Base-by-base conservation (phyloP, 208 protist genomes). In the Zelonia costaricensis region DNA sequence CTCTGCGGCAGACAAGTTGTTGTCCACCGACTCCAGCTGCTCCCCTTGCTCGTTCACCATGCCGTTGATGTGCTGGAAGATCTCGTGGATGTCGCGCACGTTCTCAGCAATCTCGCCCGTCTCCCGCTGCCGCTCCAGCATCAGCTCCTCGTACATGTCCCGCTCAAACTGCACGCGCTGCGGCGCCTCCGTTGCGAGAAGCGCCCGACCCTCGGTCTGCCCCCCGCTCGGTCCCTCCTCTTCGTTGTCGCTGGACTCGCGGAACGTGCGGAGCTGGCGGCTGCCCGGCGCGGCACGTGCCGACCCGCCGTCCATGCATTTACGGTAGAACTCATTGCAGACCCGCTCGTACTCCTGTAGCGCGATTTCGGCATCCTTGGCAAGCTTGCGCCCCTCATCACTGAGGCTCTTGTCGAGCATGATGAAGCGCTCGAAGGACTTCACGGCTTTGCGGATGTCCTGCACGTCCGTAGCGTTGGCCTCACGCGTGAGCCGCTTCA, bases 71-170 rank as follows among this genome's bases (percentile, higher is more conserved):
- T 96, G 87, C 25, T 82, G 63, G 30, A 94, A 93, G 56, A 94
- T 94, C 28, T 94, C 87, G 44, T 93, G 82, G 25, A 96, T 92
- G 66, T 96, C 87, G 7, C 70, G 74, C 9, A 96, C 80, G 55
- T 85, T 93, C 15, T 94, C 85, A 1, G 87, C 87, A 28, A 96
- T 90, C 65, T 96, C 91, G 13, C 76, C 54, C 30, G 86, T 92
- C 54, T 96, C 91, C 0, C 78, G 74, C 42, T 77, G 60, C 0
- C 83, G 80, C 69, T 96, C 87, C n/a, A 72, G 67, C 78, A 96
- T 90, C 25, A 96, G 84, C 35, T 96, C 87, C 31, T 90, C 70
- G 58, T 94, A 81, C 10, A 96, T 44, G 53, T 90, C 80, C 23
- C 75, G 70, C 58, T 96, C 91, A 55, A 94, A 93, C 40, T 57